Base-by-base conservation (phyloP, 331 rosid species). In the Quercus phellos region DNA sequence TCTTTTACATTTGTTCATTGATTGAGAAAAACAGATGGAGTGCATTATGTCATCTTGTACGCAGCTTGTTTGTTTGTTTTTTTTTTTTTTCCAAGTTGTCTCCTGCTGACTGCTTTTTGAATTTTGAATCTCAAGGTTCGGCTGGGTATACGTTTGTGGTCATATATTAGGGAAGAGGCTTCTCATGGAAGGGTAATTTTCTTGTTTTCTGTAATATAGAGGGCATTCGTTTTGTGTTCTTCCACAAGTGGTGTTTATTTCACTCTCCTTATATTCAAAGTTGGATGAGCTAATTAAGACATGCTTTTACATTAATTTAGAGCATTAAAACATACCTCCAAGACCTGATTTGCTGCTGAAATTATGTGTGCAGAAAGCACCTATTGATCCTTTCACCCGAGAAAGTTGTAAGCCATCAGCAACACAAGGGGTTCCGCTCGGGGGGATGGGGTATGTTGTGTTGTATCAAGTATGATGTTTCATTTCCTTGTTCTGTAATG, bases 351-450 rank as follows among this genome's bases (percentile, higher is more conserved):
- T 69, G 77, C 24, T 64, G 18, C 38, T 78, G 74, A 34, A 19
- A 51, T 82, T 78, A 68, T 77, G 68, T 72, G 27, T 84, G 87
- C 94, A 95, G 99, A 95, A 93, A 89, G 98, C 99, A 27, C 99
- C 99, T 29, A 95, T 95, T 75, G 99, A 95, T 86, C 99, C 99
- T 82, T 93, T 95, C 87, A 91, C 90, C 74, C 88, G 98, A 80
- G 97, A 89, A 82, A 90, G 90, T 87, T 95, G 98, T 92, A 91
- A 91, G 87, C 99, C 99, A 71, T 95, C 99, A 68, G 98, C 99
- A 73, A 77, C 99, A 63, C 99, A 92, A 87, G 99, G 99, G 64
- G 98, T 95, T 87, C 98, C 99, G n/a, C 96, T 95, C 72, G 99
- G 99, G 74, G 99, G 97, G 83, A 95, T 93, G 99, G 99, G 99